Conservation (phyloP, 192 early-diverging fungal genomes). For the Coemansia sp. region DNA sequence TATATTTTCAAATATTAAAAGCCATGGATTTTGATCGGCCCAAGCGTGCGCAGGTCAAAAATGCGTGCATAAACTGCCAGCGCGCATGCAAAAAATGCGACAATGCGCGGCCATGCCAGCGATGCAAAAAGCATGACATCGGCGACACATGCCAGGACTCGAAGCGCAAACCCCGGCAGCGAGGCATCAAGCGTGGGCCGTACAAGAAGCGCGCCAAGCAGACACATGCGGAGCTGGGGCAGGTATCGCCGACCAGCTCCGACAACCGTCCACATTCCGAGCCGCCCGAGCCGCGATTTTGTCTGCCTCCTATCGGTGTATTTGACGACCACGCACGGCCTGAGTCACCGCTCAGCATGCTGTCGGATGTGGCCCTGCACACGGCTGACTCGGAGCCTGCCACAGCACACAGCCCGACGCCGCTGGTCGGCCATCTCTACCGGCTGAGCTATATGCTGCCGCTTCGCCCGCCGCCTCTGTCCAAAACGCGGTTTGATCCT, state of each 20-base stretch:
- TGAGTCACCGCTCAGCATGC: constrained; percentile 19
- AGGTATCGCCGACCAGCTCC: not conserved
- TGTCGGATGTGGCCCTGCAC: constrained; percentile 19
- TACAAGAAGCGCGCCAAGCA: constrained; percentile 62
- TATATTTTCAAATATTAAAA: not conserved
- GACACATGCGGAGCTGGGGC: not conserved
- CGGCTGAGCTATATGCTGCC: not conserved
- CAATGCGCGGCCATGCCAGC: constrained; percentile 76
- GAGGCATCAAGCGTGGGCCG: constrained; percentile 82
- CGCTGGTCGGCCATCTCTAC: not conserved
- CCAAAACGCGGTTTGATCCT: not conserved
- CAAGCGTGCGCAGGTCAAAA: constrained; percentile 84
- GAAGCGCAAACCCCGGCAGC: constrained; percentile 75
- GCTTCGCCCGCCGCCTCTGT: not conserved
- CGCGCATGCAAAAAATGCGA: constrained; percentile 93
- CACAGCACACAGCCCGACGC: not conserved
- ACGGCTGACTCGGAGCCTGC: constrained; percentile 1
- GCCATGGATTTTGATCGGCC: constrained; percentile 7
- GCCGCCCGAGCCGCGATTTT: not conserved
- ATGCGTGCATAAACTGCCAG: constrained; percentile 87
- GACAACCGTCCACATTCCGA: not conserved
- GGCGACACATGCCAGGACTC: constrained; percentile 73
- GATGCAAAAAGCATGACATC: constrained; percentile 75
- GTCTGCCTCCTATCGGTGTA: not conserved
- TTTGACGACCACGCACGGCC: not conserved